Evolutionary conservation across 148 eudicot genomes (phyloP).

Genomic region (Silene uniflora): DNA sequence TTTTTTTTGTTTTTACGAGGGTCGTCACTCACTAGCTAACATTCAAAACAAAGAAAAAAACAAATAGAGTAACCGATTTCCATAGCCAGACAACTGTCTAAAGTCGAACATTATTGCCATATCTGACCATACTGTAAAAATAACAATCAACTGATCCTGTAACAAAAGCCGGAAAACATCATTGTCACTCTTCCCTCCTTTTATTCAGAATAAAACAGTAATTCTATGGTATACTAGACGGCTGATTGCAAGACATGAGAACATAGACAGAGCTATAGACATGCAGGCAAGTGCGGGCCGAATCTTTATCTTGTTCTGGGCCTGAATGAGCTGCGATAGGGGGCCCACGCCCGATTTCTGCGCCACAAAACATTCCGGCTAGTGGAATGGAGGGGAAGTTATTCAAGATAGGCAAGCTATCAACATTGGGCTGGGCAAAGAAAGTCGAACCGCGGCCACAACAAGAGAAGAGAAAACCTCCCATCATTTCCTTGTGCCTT

Average conservation of each 20-base stretch:
- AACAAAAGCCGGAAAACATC: not conserved
- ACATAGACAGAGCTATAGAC: conserved; percentile 60
- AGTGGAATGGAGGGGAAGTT: conserved; percentile 67
- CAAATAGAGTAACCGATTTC: not conserved
- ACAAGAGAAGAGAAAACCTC: conserved; percentile 74
- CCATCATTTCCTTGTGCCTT: conserved; percentile 48
- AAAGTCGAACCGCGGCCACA: conserved; percentile 73
- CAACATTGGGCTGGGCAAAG: conserved; percentile 49
- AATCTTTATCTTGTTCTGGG: conserved; percentile 25
- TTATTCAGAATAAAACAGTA: not conserved
- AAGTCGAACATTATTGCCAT: not conserved
- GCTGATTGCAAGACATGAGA: conserved; percentile 55
- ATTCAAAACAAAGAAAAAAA: not conserved
- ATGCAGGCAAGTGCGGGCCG: conserved; percentile 38
- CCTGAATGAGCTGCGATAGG: conserved; percentile 28
- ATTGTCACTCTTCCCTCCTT: not conserved
- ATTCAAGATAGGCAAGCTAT: conserved; percentile 65
- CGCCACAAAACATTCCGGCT: conserved; percentile 62
- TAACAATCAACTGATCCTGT: not conserved
- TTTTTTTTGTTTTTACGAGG: not conserved
- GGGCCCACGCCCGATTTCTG: conserved; percentile 74
- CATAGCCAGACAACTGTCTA: not conserved
- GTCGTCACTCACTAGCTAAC: not conserved
- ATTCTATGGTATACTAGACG: conserved; percentile 15
- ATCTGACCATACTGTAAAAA: not conserved